Evolutionary conservation across 805 yeast species (phyloP), one percentile per base, ranked within the genome.

Genomic region (Wickerhamomyces bisporus): DNA sequence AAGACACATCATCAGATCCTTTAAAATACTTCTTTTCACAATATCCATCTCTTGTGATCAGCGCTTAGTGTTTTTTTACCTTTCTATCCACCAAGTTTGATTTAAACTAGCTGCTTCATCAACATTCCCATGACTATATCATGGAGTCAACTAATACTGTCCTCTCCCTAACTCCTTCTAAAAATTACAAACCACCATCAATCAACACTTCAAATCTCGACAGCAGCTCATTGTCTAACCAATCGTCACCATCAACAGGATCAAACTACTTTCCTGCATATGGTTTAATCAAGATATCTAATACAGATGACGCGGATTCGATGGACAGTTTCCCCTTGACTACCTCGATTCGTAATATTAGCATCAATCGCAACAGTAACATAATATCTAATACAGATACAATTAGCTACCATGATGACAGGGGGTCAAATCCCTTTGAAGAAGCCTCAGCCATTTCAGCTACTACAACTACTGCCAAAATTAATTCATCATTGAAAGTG

Each of bases 251-350:
- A 3, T 43, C 47, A 2, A 16, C 35, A 3, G 24, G 28, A n/a
- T 43, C 47, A 12, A 40, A 39, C 11, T 19, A 19, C 17, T 46
- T 49, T 42, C 52, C 52, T 8, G 33, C 49, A 4, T 39, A 42
- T 28, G 54, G 55, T 2, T 38, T 50, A 11, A 47, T 52, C 38
- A 50, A 44, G 26, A 43, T 50, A 3, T 47, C 52, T 26, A 43
- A 48, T 18, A 37, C 48, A 1, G 53, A 51, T 20, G 31, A 24
- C n/a, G 17, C 26, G n/a, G 49, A 45, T 14, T 48, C 53, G 4
- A 41, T 39, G 20, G 49, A 49, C 15, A 46, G 48, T 8, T 44
- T 42, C 20, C 44, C 49, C 1, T 12, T 49, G 13, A 36, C 36
- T 3, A 36, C 48, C 2, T 35, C 35, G 16, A 37, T 30, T 3